These are phyloP conservation scores for Barnettozyma vustinii DNA, from an alignment of 805 yeast genomes.

Conservation along the genomic window DNA sequence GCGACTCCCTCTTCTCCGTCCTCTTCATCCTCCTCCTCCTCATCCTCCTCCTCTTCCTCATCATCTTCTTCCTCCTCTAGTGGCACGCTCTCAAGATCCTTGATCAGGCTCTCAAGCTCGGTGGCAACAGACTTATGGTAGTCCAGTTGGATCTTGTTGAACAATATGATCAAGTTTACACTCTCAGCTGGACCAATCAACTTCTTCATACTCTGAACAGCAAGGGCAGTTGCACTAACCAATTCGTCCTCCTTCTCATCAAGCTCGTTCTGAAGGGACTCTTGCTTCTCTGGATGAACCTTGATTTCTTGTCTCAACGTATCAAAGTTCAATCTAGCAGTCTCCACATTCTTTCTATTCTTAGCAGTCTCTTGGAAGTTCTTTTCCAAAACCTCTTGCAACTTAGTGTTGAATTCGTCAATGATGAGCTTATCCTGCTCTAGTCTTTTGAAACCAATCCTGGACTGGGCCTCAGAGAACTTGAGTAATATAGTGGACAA, in stretches of 20 bases:
- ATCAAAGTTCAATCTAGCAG: constrained; percentile 66
- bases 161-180: constrained; percentile 57
- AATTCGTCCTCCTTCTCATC: constrained; percentile 65
- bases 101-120: constrained; percentile 41
- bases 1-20: constrained; percentile 9
- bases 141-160: constrained; percentile 64
- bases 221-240: constrained; percentile 70
- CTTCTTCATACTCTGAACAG: constrained; percentile 75
- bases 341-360: constrained; percentile 63
- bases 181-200: constrained; percentile 64
- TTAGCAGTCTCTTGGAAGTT: constrained; percentile 57
- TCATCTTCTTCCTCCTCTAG: constrained; percentile 39
- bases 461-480: constrained; percentile 50
- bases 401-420: constrained; percentile 51
- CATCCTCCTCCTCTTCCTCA: constrained; percentile 27
- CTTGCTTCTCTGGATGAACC: constrained; percentile 20
- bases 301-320: constrained; percentile 55
- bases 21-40: constrained; percentile 12
- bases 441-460: constrained; percentile 61
- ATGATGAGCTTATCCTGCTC: constrained; percentile 64
- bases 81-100: constrained; percentile 38
- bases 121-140: constrained; percentile 49
- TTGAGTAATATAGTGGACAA: constrained; percentile 30
- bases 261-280: constrained; percentile 21
- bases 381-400: constrained; percentile 46